Evolutionary conservation across 805 yeast species (phyloP).

Genomic region (Candida michaelii): DNA sequence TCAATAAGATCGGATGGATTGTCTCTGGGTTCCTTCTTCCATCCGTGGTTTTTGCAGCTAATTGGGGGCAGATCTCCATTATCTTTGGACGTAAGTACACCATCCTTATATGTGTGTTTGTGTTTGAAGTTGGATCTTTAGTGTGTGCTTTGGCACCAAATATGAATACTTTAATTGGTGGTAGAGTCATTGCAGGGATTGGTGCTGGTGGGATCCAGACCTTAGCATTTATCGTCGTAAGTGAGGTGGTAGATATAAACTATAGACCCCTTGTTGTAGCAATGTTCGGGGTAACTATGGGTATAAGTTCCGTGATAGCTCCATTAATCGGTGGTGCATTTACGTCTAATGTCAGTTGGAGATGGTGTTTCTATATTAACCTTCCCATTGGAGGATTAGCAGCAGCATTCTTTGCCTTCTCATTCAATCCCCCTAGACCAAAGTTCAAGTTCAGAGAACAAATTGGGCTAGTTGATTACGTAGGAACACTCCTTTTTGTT

Average conservation of each 20-base stretch:
- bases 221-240: conserved; percentile 26
- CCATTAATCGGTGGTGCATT: conserved; percentile 68
- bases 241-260: conserved; percentile 32
- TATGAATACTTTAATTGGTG: conserved; percentile 42
- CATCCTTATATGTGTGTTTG: conserved; percentile 12
- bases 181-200: conserved; percentile 37
- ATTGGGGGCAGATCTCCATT: conserved; percentile 38
- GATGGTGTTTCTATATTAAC: conserved; percentile 75
- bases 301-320: conserved; percentile 53
- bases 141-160: conserved; percentile 36
- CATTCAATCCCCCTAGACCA: conserved; percentile 49
- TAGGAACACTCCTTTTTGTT: conserved; percentile 43
- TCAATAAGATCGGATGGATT: conserved; percentile 37
- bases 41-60: conserved; percentile 33
- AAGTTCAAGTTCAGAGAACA: conserved; percentile 35
- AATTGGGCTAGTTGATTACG: conserved; percentile 43
- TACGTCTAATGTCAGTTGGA: conserved; percentile 56
- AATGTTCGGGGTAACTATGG: conserved; percentile 38
- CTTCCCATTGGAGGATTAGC: conserved; percentile 63
- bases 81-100: conserved; percentile 37
- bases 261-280: conserved; percentile 37
- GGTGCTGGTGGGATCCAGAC: conserved; percentile 41
- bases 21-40: conserved; percentile 37
- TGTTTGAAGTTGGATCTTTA: conserved; percentile 27
- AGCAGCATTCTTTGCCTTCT: conserved; percentile 30